Evolutionary conservation across 768 basidiomycete species (phyloP).

Genomic region (Podaxis sp.): DNA sequence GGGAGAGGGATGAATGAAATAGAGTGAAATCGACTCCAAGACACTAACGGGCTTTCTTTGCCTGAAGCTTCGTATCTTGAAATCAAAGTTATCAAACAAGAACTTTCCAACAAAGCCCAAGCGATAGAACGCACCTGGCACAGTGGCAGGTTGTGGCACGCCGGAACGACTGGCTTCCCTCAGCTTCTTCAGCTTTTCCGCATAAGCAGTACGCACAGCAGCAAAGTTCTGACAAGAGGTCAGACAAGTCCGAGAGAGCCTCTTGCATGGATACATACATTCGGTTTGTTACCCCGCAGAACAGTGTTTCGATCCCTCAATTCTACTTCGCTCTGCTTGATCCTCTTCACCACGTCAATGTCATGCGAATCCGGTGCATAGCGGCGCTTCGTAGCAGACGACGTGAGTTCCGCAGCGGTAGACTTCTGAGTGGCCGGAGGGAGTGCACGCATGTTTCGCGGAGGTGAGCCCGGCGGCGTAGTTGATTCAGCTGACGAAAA

Average conservation of each 20-base stretch:
- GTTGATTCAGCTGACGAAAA: constrained; percentile 12
- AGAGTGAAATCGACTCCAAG: not conserved
- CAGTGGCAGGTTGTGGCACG: constrained; percentile 32
- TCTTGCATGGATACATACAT: constrained; percentile 44
- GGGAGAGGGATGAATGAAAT: not conserved
- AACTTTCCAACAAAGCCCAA: not conserved
- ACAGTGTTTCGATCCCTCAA: constrained; percentile 80
- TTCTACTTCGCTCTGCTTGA: constrained; percentile 72
- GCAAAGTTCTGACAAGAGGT: constrained; percentile 67
- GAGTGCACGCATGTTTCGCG: constrained; percentile 24
- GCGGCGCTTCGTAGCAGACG: constrained; percentile 62
- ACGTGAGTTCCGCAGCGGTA: constrained; percentile 25
- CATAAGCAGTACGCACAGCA: constrained; percentile 56
- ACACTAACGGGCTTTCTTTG: constrained; percentile 66
- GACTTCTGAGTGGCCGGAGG: constrained; percentile 25
- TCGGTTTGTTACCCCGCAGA: constrained; percentile 76
- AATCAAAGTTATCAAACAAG: not conserved
- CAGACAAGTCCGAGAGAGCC: not conserved
- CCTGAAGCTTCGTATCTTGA: constrained; percentile 52
- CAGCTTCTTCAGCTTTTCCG: constrained; percentile 76
- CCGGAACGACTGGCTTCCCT: constrained; percentile 62
- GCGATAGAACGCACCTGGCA: constrained; percentile 28
- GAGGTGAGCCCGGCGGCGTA: constrained; percentile 55
- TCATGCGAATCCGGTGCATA: constrained; percentile 80
- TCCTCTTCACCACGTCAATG: constrained; percentile 82